Evolutionary conservation across 352 stramenopile genomes (phyloP).

Genomic region (Phytopythium montanum): DNA sequence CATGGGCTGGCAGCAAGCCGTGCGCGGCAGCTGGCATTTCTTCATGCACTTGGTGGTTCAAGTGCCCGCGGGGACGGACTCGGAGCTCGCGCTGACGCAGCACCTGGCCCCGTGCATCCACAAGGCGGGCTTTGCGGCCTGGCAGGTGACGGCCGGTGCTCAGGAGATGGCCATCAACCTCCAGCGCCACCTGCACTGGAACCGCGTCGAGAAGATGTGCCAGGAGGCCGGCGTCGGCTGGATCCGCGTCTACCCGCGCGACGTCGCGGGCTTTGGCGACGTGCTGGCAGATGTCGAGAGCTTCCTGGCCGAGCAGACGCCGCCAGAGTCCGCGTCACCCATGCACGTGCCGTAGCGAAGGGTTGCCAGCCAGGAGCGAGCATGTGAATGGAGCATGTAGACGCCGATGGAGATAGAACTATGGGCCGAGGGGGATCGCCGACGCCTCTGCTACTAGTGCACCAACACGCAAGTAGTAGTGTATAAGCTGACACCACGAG

Average conservation of each 20-base stretch:
- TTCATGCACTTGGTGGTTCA: conserved; percentile 85
- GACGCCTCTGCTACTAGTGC: conserved; percentile 2
- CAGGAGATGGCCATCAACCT: conserved; percentile 88
- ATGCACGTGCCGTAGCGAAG: conserved; percentile 1
- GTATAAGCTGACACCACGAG: neutral
- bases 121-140: conserved; percentile 75
- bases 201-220: conserved; percentile 86
- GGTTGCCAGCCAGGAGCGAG: neutral
- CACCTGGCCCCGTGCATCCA: conserved; percentile 82
- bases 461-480: neutral
- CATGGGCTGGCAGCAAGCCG: conserved; percentile 56
- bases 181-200: conserved; percentile 86
- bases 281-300: conserved; percentile 69
- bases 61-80: conserved; percentile 43
- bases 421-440: neutral
- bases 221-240: conserved; percentile 81
- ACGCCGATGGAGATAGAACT: neutral
- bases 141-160: conserved; percentile 79
- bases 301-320: conserved; percentile 54
- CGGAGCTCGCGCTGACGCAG: conserved; percentile 51
- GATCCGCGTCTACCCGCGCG: conserved; percentile 83
- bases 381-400: neutral
- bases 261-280: conserved; percentile 73
- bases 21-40: conserved; percentile 78
- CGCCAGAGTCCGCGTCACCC: neutral